Base-by-base conservation (phyloP, 1,284 basidiomycete genomes). In the Rhodofomes roseus region DNA sequence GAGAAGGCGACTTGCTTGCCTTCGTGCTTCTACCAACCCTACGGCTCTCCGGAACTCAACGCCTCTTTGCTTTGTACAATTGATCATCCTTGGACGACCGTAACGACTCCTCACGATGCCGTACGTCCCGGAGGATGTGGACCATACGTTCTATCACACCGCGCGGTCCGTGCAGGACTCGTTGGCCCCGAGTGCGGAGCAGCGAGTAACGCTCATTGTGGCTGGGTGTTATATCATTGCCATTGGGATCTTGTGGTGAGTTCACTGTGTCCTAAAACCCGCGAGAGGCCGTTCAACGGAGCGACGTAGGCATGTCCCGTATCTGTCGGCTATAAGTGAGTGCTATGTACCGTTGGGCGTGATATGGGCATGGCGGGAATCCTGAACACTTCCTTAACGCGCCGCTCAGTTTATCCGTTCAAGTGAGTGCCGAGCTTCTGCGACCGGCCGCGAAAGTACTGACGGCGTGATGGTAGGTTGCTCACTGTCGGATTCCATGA, bases 401-500 rank as follows among this genome's bases (percentile, higher is more conserved):
- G 34, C 25, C n/a, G 29, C 18, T 44, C 63, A 92, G 90, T 96
- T 66, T 96, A 95, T 73, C 94, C 94, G 1, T 96, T 96, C 85
- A 95, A 95, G 88, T 92, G 79, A 73, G 86, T 78, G 2, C 41
- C 62, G 50, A 5, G 25, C 23, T 43, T 27, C 54, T 23, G 58
- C 58, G 37, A 58, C 34, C 22, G 53, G 58, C 11, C 20, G 6
- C 12, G 6, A 14, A 25, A n/a, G 5, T n/a, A 11, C 36, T 59
- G 16, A 55, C 23, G 46, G 8, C 58, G 57, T 31, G 36, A 53
- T 31, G 18, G 34, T 63, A 90, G 87, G 69, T 70, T 89, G 53
- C 80, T 95, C 67, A 93, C 91, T 1, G 93, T 96, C 52, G 92
- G 93, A 53, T 93, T 95, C 74, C 93, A 96, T 75, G 93, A 96